Base-by-base conservation (phyloP, 495 filamentous ascomycete species). In the Rusavskia elegans region DNA sequence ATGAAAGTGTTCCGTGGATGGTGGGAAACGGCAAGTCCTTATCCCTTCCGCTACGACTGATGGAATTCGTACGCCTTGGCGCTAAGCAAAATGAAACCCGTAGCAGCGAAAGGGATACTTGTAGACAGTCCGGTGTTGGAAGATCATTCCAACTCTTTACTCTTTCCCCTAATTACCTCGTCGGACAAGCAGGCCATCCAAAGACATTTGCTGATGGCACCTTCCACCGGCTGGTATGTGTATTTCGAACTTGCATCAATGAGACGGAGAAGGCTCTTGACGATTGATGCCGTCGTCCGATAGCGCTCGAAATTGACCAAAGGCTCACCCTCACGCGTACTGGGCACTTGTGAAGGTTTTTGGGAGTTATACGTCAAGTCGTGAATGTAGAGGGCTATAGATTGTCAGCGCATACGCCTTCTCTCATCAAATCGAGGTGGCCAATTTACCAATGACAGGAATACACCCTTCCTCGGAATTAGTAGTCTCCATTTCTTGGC, bases 281-380 rank as follows among this genome's bases (percentile, higher is more conserved):
- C 85, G 53, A 97, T 87, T n/a, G 78, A 76, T 2, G 93, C 93
- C 25, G 88, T 80, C 17, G 84, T 88, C 27, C 90, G 84, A 62
- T 89, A 90, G 51, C 89, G 81, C 67, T 97, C 93, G 63, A 97
- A 97, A 63, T 99, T 99, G 54, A 97, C 79, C 48, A 99, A 68
- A 27, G 85, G 78, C 56, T 87, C 84, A 23, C 71, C 70, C 20
- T 63, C 58, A 16, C 74, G 76, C 14, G 76, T 77, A 50, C 78
- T 76, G 20, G 77, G 72, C 55, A 79, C 59, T 69, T 84, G 52
- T 61, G 83, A 71, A 16, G 90, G 89, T 59, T 93, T 84, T 65
- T 96, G 88, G 0, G 86, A 80, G 63, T 97, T 99, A 66, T 89
- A 93, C 35, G 95, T 86, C n/a, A 99, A 75, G 59, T 99, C 93